Base-by-base conservation (phyloP, 2,329 filamentous ascomycete genomes). In the Monosporascus cannonballus region DNA sequence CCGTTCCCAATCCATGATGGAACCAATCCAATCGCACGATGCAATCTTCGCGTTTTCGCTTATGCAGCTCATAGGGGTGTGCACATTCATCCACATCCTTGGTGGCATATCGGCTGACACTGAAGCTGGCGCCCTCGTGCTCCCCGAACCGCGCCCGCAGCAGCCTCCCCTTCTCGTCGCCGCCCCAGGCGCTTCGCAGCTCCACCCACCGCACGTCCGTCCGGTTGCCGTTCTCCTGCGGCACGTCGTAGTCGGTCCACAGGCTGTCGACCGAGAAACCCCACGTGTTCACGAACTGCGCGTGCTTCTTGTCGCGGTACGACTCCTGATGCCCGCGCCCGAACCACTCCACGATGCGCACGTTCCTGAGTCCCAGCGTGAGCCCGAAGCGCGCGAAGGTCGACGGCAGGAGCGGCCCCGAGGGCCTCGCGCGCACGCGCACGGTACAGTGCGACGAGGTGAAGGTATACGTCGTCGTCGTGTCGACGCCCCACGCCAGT, bases 211-310 rank as follows among this genome's bases (percentile, higher is more conserved):
- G 72, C 1, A 80, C 79, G 59, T 87, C 84, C 0, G 79, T 84
- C 18, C 82, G 73, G 64, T 88, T 88, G 0, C 83, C 81, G 34
- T 74, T 76, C 54, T 89, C 86, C 65, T 89, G 86, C 0, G 85
- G 86, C 51, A 81, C 84, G 57, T 89, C 85, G 62, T 87, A 88
- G 44, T 79, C 74, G 1, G 78, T 73, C 64, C 77, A 81, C 0
- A 89, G 70, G 1, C 76, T 71, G 47, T 80, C 76, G 2, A 83
- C 69, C 1, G 59, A 59, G 11, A 65, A 59, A 2, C 71, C 70
- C 69, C 75, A 84, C 48, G 76, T 78, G 6, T 81, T 84, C 4
- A 86, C 68, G 1, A 69, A 67, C 63, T 87, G 84, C 4, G 80
- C 77, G 14, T 74, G 64, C 64, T 87, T 86, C 71, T 79, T 85